Percentiles rank a stretch among this genome's conserved stretches.
These are phyloP conservation scores for Adansonia rubrostipa DNA, from an alignment of 441 rosid species.

Conservation along the genomic window DNA sequence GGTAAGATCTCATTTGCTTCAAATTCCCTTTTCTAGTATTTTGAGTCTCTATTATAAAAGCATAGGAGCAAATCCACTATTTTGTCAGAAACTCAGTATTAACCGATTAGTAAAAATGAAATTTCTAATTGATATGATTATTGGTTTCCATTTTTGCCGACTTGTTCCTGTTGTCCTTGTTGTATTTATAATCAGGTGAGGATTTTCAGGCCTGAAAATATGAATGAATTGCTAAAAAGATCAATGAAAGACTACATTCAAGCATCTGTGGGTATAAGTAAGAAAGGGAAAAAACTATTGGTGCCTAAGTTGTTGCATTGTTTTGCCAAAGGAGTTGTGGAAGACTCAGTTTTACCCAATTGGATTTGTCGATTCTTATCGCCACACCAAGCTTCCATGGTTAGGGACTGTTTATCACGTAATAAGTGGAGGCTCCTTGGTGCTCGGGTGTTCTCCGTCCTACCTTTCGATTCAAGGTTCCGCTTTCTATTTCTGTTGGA, in stretches of 20 bases:
- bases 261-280: slow-evolving; percentile 63
- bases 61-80: too few species aligned
- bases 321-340: slow-evolving; percentile 52
- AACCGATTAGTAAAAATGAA: background rate
- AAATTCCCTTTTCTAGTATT: background rate
- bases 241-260: slow-evolving; percentile 60
- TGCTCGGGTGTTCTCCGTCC: slow-evolving; percentile 50
- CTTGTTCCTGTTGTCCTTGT: background rate
- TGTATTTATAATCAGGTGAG: slow-evolving; percentile 50
- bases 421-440: slow-evolving; percentile 57
- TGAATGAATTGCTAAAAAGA: slow-evolving; percentile 46
- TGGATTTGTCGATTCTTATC: slow-evolving; percentile 70
- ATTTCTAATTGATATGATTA: slow-evolving; percentile 11
- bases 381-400: slow-evolving; percentile 51
- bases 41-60: background rate
- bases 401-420: slow-evolving; percentile 47
- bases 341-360: slow-evolving; percentile 51
- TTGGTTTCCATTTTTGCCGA: background rate
- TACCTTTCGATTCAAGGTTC: slow-evolving; percentile 66
- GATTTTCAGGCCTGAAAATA: slow-evolving; percentile 58
- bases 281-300: slow-evolving; percentile 50
- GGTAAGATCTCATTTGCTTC: slow-evolving; percentile 42
- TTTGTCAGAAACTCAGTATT: background rate
- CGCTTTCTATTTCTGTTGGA: slow-evolving; percentile 58
- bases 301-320: slow-evolving; percentile 68